A percentile compares a stretch with the other conserved stretches of the same genome.
Conservation (phyloP, 1,139 yeast genomes). For the Zygosaccharomyces pseudobailii region DNA sequence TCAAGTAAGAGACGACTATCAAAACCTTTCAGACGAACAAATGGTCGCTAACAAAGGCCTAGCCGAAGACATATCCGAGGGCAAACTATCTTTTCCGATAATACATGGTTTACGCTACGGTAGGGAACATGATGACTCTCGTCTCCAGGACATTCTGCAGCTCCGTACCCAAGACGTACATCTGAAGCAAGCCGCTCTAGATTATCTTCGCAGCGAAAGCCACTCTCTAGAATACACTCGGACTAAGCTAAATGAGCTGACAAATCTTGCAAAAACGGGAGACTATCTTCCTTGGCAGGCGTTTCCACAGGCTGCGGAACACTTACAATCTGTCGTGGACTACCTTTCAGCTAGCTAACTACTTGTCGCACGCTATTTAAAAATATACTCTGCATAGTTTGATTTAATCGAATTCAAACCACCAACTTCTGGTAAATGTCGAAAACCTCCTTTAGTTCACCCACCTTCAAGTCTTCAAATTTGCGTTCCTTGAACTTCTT, state of each 20-base stretch:
- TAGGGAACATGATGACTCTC: slow-evolving; percentile 37
- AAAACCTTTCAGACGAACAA: slow-evolving; percentile 52
- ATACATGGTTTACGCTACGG: slow-evolving; percentile 52
- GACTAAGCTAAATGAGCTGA: slow-evolving; percentile 15
- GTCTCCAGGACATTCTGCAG: slow-evolving; percentile 36
- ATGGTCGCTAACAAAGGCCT: slow-evolving; percentile 69
- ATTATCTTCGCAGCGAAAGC: slow-evolving; percentile 41
- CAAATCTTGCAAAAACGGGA: slow-evolving; percentile 13
- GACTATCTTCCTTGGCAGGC: slow-evolving; percentile 17
- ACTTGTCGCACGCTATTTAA: not conserved
- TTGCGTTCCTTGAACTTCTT: slow-evolving; percentile 20
- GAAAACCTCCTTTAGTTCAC: slow-evolving; percentile 28
- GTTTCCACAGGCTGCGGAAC: slow-evolving; percentile 9
- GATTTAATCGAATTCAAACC: slow-evolving; percentile 8
- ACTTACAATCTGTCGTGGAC: slow-evolving; percentile 12
- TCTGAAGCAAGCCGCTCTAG: slow-evolving; percentile 47
- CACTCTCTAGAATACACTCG: slow-evolving; percentile 30
- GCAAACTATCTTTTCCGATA: slow-evolving; percentile 81
- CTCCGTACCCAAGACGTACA: slow-evolving; percentile 40
- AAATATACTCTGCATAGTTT: not conserved
- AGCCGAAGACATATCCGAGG: slow-evolving; percentile 86
- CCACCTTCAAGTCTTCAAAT: slow-evolving; percentile 29
- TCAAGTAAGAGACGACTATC: slow-evolving; percentile 78
- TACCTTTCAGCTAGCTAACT: slow-evolving; percentile 9
- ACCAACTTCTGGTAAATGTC: slow-evolving; percentile 29